A percentile compares a stretch with the other conserved stretches of the same genome.
phyloP scores from a whole-genome alignment of 2,329 filamentous ascomycete species.

The Paraphoma chrysanthemicola region DNA sequence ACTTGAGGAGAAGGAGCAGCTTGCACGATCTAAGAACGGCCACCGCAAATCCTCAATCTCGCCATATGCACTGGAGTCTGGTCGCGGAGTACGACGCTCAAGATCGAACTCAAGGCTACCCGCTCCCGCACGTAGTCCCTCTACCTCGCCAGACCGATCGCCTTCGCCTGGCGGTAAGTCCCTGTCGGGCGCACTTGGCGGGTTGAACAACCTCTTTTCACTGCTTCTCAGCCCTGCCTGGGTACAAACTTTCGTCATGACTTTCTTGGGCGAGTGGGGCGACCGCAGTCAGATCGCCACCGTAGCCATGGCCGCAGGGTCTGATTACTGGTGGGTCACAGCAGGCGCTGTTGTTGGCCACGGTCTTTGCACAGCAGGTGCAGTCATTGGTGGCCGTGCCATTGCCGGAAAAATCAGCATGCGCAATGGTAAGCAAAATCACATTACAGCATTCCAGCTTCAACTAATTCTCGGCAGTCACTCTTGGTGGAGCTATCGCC shows the following conservation, averaged over 20 bases:
- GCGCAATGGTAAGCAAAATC: conserved; percentile 79
- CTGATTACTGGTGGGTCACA: conserved; percentile 99
- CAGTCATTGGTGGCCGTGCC: conserved; percentile 89
- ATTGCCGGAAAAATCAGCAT: conserved; percentile 94
- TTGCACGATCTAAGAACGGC: conserved; percentile 65
- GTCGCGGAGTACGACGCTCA: conserved; percentile 71
- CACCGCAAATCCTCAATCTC: conserved; percentile 72
- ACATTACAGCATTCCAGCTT: background rate
- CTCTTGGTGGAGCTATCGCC: conserved; percentile 85
- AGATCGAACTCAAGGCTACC: conserved; percentile 77
- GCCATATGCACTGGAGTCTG: conserved; percentile 81
- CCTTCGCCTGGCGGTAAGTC: conserved; percentile 59
- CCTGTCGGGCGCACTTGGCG: conserved; percentile 62
- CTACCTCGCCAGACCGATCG: conserved; percentile 58
- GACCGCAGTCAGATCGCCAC: conserved; percentile 98
- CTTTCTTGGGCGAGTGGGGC: conserved; percentile 97
- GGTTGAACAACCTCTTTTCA: conserved; percentile 84
- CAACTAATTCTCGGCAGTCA: conserved; percentile 67
- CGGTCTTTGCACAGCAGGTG: conserved; percentile 85
- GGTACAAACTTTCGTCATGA: conserved; percentile 99
- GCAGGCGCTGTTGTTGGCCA: conserved; percentile 87
- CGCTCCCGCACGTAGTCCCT: conserved; percentile 81
- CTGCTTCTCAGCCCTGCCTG: conserved; percentile 92
- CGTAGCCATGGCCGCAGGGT: conserved; percentile 97
- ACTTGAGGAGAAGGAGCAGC: conserved; percentile 88